Conservation (phyloP, 352 stramenopile species). For the Aphanomyces invadans region DNA sequence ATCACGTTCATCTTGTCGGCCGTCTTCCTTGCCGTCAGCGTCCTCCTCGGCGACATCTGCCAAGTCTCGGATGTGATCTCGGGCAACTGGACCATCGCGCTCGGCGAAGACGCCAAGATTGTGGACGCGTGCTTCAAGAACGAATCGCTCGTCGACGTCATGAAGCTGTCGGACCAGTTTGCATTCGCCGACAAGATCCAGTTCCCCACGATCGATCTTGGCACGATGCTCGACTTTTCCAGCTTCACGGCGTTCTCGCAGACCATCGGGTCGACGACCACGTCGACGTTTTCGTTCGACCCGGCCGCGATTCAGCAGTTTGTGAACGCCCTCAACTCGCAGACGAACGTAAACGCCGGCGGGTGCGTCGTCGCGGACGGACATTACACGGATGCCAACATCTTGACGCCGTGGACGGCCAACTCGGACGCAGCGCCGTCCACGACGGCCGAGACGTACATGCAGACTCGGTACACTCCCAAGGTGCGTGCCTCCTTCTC, state of each 20-base stretch:
- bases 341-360: conserved; percentile 25
- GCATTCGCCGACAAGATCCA: conserved; percentile 49
- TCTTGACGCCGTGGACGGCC: conserved; percentile 36
- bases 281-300: conserved; percentile 30
- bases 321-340: conserved; percentile 29
- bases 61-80: conserved; percentile 42
- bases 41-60: conserved; percentile 53
- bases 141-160: conserved; percentile 46
- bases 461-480: conserved; percentile 23
- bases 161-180: conserved; percentile 47
- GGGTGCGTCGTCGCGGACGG: conserved; percentile 21
- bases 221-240: conserved; percentile 41
- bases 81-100: conserved; percentile 45
- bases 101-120: conserved; percentile 40
- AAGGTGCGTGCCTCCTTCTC: neutral
- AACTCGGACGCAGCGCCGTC: conserved; percentile 8
- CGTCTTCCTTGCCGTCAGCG: conserved; percentile 45
- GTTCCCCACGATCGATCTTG: conserved; percentile 37
- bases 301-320: conserved; percentile 18
- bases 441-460: conserved; percentile 21
- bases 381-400: conserved; percentile 31
- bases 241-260: conserved; percentile 33
- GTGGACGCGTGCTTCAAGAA: conserved; percentile 60
- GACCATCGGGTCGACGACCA: conserved; percentile 26
- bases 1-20: conserved; percentile 53